phyloP scores from a whole-genome alignment of 2,329 filamentous ascomycete species.

The Talaromyces sp. region DNA sequence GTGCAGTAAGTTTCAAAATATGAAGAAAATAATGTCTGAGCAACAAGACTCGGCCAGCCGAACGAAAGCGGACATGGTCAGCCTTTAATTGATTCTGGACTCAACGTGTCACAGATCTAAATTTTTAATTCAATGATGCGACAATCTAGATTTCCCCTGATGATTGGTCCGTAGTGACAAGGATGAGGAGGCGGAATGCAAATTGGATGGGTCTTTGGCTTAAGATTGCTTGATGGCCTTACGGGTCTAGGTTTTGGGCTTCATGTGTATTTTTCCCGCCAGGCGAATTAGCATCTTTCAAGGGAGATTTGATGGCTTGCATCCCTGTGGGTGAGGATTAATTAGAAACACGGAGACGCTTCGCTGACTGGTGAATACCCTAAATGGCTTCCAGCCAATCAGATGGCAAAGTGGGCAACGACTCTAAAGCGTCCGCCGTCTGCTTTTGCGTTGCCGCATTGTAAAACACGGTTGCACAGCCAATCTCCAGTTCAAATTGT shows the following conservation, averaged over 20 bases:
- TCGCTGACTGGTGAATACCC: conserved; percentile 6
- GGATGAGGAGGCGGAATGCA: conserved; percentile 1
- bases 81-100: conserved; percentile 17
- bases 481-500: background rate
- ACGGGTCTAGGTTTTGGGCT: background rate
- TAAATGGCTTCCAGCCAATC: conserved; percentile 3
- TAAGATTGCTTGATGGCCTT: background rate
- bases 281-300: background rate
- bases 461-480: background rate
- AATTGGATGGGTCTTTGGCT: background rate
- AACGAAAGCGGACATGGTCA: conserved; percentile 19
- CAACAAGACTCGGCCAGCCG: conserved; percentile 17
- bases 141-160: background rate
- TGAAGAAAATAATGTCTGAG: conserved; percentile 18
- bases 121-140: conserved; percentile 2
- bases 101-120: conserved; percentile 6
- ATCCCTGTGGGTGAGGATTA: background rate
- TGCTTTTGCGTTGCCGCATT: background rate
- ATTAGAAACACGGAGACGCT: conserved; percentile 11
- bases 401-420: background rate
- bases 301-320: background rate
- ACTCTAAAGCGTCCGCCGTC: background rate
- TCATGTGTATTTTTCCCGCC: background rate
- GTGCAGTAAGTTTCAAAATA: conserved; percentile 13
- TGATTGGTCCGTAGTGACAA: background rate